Percentiles rank a stretch among this genome's conserved stretches.
Conservation (phyloP, 192 early-diverging fungal species). For the Entophlyctis luteolus region DNA sequence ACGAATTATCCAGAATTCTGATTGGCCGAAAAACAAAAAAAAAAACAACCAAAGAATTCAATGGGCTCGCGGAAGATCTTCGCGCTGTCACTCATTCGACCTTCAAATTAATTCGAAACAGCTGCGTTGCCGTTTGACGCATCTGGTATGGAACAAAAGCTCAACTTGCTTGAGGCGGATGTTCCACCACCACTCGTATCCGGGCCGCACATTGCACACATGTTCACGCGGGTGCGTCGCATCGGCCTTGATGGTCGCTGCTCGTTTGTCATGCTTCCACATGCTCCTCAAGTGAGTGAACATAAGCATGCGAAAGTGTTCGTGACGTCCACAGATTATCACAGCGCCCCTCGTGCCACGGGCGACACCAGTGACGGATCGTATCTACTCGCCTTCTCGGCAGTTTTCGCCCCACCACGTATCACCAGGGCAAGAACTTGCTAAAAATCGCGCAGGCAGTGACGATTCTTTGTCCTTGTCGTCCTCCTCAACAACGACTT, state of each 20-base stretch:
- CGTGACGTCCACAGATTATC: background rate
- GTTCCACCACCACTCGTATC: background rate
- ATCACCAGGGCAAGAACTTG: background rate
- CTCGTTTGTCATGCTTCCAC: background rate
- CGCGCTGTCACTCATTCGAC: too few relatives aligned
- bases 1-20: too few relatives aligned
- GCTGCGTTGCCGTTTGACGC: too few relatives aligned
- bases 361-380: background rate
- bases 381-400: background rate
- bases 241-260: too few relatives aligned
- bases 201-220: background rate
- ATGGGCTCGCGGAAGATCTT: too few relatives aligned
- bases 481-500: background rate
- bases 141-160: too few relatives aligned
- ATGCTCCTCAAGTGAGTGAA: conserved; percentile 5
- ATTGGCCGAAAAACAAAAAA: too few relatives aligned
- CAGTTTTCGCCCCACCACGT: background rate
- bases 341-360: background rate
- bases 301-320: background rate
- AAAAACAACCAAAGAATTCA: too few relatives aligned
- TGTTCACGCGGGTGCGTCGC: conserved; percentile 5
- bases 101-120: too few relatives aligned
- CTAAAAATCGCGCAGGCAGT: background rate
- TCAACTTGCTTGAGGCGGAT: too few relatives aligned
- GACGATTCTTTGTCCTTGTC: background rate